A percentile compares a stretch with the other conserved stretches of the same genome.
phyloP scores from a whole-genome alignment of 805 yeast species.

The Kuraishia floccosa region DNA sequence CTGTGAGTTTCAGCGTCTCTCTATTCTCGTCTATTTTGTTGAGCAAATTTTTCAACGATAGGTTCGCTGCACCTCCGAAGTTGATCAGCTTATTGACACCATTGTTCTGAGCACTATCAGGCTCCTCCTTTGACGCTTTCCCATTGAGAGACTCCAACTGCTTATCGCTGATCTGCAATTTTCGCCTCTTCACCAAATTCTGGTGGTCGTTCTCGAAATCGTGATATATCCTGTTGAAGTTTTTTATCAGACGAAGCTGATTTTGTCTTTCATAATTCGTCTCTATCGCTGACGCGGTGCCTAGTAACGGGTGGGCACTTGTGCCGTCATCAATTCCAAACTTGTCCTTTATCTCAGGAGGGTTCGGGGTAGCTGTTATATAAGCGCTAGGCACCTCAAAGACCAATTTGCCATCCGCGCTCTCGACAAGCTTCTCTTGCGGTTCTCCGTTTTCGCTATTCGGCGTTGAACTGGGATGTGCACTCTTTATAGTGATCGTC shows the following conservation, averaged over 20 bases:
- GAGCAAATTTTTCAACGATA: constrained; percentile 71
- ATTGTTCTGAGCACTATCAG: constrained; percentile 10
- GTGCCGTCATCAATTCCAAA: constrained; percentile 15
- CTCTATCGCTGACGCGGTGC: constrained; percentile 22
- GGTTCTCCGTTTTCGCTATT: too few relatives aligned
- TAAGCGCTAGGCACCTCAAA: constrained; percentile 19
- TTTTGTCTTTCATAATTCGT: constrained; percentile 29
- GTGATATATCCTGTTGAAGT: constrained; percentile 65
- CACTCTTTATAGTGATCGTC: constrained; percentile 6
- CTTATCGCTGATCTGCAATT: constrained; percentile 71
- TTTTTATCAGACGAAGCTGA: constrained; percentile 34
- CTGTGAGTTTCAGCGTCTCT: constrained; percentile 65
- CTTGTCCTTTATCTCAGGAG: constrained; percentile 14
- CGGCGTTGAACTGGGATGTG: too few relatives aligned
- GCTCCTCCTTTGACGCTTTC: constrained; percentile 8
- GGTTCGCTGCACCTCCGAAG: constrained; percentile 56
- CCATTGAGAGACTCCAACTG: constrained; percentile 34
- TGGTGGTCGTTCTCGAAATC: constrained; percentile 69
- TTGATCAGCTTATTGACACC: constrained; percentile 17
- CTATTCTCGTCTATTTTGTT: constrained; percentile 70
- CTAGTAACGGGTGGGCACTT: constrained; percentile 22
- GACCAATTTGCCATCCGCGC: constrained; percentile 19
- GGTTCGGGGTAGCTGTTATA: constrained; percentile 14
- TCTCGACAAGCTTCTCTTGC: background rate
- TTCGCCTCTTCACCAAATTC: constrained; percentile 62